Evolutionary conservation across 371 early-diverging fungal species (phyloP).

Genomic region (Rhizopus delemar): DNA sequence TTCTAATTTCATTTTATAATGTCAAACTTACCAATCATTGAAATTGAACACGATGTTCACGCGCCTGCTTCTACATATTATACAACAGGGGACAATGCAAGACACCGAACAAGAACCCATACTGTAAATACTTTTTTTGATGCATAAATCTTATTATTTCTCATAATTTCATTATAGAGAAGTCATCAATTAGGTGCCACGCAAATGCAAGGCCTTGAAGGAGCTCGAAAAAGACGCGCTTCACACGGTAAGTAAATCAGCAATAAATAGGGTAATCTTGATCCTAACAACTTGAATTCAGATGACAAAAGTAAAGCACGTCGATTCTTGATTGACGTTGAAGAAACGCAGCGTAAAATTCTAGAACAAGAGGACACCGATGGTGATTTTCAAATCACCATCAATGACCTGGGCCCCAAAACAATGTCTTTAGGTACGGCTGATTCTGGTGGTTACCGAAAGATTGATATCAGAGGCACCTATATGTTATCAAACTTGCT

Average conservation of each 20-base stretch:
- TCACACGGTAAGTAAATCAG: constrained; percentile 41
- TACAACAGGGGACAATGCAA: constrained; percentile 45
- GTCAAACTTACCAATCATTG: constrained; percentile 1
- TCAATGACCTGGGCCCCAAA: constrained; percentile 89
- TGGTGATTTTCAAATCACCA: constrained; percentile 89
- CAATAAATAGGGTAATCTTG: not conserved
- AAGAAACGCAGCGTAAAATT: constrained; percentile 68
- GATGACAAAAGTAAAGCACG: constrained; percentile 72
- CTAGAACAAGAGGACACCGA: constrained; percentile 91
- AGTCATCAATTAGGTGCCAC: constrained; percentile 4
- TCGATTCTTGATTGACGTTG: constrained; percentile 79
- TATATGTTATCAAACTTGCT: constrained; percentile 90
- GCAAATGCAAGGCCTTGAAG: constrained; percentile 3
- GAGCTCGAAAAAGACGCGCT: constrained; percentile 32
- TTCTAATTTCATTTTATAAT: not conserved
- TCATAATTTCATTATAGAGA: not conserved
- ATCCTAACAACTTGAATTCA: constrained; percentile 6
- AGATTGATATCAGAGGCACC: constrained; percentile 85
- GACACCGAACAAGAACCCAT: constrained; percentile 24
- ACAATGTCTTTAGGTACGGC: constrained; percentile 82
- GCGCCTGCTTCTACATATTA: constrained; percentile 48
- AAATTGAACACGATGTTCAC: constrained; percentile 12
- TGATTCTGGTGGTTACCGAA: constrained; percentile 77
- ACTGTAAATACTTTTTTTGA: constrained; percentile 21
- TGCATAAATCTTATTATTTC: not conserved